phyloP scores from a whole-genome alignment of 305 asterid genomes.

The Rubia occidens region DNA sequence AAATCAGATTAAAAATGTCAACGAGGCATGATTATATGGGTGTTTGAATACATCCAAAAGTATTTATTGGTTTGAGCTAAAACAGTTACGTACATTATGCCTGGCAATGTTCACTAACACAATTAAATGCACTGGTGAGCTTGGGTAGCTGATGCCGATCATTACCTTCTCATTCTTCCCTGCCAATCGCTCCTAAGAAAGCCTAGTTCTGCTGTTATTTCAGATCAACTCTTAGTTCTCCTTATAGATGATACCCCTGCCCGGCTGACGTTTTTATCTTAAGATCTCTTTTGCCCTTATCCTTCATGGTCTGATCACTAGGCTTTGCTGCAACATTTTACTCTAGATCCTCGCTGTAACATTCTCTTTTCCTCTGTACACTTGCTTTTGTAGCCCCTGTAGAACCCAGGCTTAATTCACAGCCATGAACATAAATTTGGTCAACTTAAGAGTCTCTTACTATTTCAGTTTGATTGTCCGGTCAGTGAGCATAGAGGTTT shows the following conservation, averaged over 20 bases:
- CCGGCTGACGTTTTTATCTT: neutral
- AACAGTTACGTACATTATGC: neutral
- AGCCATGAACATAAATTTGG: neutral
- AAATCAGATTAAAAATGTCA: neutral
- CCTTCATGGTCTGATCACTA: neutral
- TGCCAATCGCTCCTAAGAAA: neutral
- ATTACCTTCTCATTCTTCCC: slow-evolving; percentile 1
- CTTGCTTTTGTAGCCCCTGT: neutral
- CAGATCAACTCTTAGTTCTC: neutral
- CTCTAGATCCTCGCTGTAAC: neutral
- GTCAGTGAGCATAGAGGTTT: neutral
- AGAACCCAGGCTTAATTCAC: neutral
- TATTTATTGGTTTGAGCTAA: neutral
- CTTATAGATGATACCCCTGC: neutral
- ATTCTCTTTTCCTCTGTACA: neutral
- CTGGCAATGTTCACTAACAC: neutral
- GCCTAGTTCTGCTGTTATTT: neutral
- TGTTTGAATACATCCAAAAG: neutral
- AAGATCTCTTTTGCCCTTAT: neutral
- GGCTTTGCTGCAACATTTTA: neutral
- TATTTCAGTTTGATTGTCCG: neutral
- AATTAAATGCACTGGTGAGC: neutral
- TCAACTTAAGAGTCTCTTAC: neutral
- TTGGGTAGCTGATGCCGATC: no score
- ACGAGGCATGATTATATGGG: neutral